Evolutionary conservation across 306 rosid genomes (phyloP).

Genomic region (Malus domestica): ASM211411v1 NC_041798.1:35278001-35278500

Average conservation of each 20-base stretch:
- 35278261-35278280: neutral
- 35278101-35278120: conserved; percentile 6
- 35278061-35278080: neutral
- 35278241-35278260: conserved; percentile 13
- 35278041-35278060: neutral
- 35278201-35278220: neutral
- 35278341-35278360: neutral
- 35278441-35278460: too few relatives aligned
- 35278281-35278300: neutral
- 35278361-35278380: too few relatives aligned
- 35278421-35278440: accelerated
- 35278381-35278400: too few relatives aligned
- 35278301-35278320: neutral
- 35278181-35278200: neutral
- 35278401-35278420: too few relatives aligned
- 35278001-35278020: neutral
- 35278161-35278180: neutral
- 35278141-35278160: neutral
- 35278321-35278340: neutral
- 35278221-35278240: conserved; percentile 50
- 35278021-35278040: conserved; percentile 25
- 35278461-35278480: too few relatives aligned
- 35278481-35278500: too few relatives aligned
- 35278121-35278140: conserved; percentile 22
- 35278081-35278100: neutral